These are phyloP conservation scores for Coniella vitis DNA, from an alignment of 2,329 filamentous ascomycete species.

Conservation along the genomic window DNA sequence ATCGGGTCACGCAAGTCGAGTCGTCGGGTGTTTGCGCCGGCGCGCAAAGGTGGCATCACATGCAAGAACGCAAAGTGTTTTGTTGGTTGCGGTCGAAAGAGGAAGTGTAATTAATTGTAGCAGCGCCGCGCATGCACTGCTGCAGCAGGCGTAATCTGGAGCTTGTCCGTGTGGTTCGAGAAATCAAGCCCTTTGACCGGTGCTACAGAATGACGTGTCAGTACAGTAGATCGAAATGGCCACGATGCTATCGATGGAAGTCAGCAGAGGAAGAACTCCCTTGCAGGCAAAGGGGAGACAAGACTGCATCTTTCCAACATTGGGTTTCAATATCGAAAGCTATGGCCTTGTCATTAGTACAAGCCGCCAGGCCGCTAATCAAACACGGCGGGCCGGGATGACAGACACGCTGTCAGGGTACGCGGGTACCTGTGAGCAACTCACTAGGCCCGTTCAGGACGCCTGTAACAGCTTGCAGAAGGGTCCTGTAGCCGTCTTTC, in stretches of 20 bases:
- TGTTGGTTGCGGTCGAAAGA: neutral
- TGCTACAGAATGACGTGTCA: neutral
- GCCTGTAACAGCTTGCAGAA: neutral
- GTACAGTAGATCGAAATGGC: neutral
- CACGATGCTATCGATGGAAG: neutral
- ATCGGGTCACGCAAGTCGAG: neutral
- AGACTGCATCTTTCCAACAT: neutral
- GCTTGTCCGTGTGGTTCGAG: neutral
- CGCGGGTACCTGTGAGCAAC: neutral
- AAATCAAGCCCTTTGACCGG: too few species aligned
- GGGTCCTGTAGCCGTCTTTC: neutral
- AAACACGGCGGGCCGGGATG: neutral
- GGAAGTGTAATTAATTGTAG: neutral
- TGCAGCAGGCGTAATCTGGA: neutral
- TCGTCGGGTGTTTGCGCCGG: conserved; percentile 1
- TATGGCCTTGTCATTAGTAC: neutral
- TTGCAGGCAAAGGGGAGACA: neutral
- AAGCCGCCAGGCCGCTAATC: neutral
- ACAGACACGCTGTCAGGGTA: too few species aligned
- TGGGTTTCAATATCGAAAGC: neutral
- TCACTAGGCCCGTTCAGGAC: conserved; percentile 10
- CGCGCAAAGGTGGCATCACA: conserved; percentile 11
- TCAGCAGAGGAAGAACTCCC: too few species aligned
- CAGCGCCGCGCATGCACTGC: neutral
- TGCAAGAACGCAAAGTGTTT: neutral